Evolutionary conservation across 164 flowering plant species (phyloP), one percentile per base, ranked within the genome.

Genomic region (Brasenia schreberi): DNA sequence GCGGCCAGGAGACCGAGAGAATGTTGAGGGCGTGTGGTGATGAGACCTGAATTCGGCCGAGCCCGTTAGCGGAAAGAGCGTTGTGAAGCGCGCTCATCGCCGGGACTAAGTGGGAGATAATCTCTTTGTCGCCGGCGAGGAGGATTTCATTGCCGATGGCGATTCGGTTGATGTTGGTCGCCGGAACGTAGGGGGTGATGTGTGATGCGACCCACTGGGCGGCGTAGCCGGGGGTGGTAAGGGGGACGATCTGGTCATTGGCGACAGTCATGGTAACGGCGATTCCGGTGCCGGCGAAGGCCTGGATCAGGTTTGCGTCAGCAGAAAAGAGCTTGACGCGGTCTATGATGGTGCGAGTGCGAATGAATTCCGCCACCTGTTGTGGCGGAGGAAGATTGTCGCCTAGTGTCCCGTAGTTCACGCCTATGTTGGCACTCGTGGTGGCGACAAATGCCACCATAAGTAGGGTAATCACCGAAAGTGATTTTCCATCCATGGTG

Each of bases 341-440:
- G 74, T 85, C 84, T 66, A 92, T 84, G 43, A 18, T 74, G 27
- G 96, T 92, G 60, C 74, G 63, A 6, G 78, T 66, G 64, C 76
- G 73, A 72, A 90, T 81, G 76, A 88, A 88, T 59, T 74, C 67
- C 12, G 86, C 96, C 9, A 90, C 96, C 27, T 78, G 75, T 10
- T 83, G 17, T 0, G 98, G 92, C 1, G 93, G 79, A 0, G 96
- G 96, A 63, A 92, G 98, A 84, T 90, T 85, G 80, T 87, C 68
- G 7, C 69, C 97, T 2, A 85, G 68, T 18, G 90, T 88, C 67
- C 98, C 98, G 68, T 92, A 90, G 86, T 87, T 88, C 42, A 92
- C 87, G 0, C 96, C 98, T 73, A 92, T 79, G 67, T 83, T 68
- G 62, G 61, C 7, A 4, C 61, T 74, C n/a, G 80, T 56, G 56